Evolutionary conservation across 129 eudicot genomes (phyloP).

Genomic region (Lonicera japonica): DNA sequence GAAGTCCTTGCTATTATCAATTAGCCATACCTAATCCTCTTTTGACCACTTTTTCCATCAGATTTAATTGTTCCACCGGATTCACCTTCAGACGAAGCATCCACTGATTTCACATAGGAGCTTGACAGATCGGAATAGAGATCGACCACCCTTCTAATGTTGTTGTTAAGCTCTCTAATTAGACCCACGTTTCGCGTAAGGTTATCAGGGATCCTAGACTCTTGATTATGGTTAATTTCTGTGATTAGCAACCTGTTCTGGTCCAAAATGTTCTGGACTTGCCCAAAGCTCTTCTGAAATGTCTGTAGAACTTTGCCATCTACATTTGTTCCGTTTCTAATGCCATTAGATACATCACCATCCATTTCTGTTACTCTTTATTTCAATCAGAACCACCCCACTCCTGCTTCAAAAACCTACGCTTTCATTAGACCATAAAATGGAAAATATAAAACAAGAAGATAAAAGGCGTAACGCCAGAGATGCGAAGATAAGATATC

Average conservation of each 20-base stretch:
- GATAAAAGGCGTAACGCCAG: no score
- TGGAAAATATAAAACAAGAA: neutral
- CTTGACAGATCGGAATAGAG: constrained; percentile 68
- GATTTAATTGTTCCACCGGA: constrained; percentile 53
- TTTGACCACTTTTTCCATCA: constrained; percentile 49
- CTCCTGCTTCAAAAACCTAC: constrained; percentile 13
- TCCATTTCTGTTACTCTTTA: constrained; percentile 30
- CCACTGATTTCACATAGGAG: constrained; percentile 57
- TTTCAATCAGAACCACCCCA: constrained; percentile 24
- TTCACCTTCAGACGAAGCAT: constrained; percentile 67
- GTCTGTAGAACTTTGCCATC: constrained; percentile 54
- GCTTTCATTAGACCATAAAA: neutral
- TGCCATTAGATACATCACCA: constrained; percentile 49
- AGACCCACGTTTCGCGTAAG: constrained; percentile 68
- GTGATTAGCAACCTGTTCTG: constrained; percentile 64
- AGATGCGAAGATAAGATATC: no score
- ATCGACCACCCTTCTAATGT: constrained; percentile 69
- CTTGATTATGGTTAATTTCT: constrained; percentile 79
- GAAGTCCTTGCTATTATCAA: neutral
- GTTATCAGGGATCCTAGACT: constrained; percentile 61
- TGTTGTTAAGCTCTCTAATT: constrained; percentile 77
- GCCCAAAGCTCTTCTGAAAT: constrained; percentile 63
- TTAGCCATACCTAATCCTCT: constrained; percentile 54
- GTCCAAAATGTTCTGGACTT: constrained; percentile 74
- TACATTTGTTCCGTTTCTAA: constrained; percentile 38